These are phyloP conservation scores for Apophysomyces sp. DNA, from an alignment of 371 early-diverging fungal genomes.

Conservation along the genomic window DNA sequence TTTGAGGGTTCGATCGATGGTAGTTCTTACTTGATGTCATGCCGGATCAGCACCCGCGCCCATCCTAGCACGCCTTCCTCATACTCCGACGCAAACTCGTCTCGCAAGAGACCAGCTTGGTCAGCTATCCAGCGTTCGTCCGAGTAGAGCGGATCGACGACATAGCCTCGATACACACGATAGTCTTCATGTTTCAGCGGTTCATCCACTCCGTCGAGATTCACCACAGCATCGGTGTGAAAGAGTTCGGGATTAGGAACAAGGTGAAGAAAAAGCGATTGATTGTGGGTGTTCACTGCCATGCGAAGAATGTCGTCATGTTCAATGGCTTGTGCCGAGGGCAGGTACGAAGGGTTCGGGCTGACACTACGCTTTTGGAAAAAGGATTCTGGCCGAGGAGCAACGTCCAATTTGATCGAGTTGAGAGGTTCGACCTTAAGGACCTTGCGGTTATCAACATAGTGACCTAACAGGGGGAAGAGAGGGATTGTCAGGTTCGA, in stretches of 20 bases:
- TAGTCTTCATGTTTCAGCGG: conserved; percentile 28
- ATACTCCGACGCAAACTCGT: conserved; percentile 25
- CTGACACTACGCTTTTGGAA: conserved; percentile 36
- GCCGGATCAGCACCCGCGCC: conserved; percentile 68
- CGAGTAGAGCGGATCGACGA: conserved; percentile 25
- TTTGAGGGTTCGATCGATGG: too few species aligned
- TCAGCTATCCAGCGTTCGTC: conserved; percentile 36
- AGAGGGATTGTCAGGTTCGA: background rate
- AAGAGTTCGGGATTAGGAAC: conserved; percentile 75
- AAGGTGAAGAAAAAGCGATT: conserved; percentile 71
- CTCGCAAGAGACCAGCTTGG: conserved; percentile 26
- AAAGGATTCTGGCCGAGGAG: conserved; percentile 32
- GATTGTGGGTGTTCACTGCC: conserved; percentile 66
- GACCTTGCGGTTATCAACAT: conserved; percentile 29
- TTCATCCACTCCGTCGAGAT: conserved; percentile 18
- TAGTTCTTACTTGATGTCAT: conserved; percentile 51
- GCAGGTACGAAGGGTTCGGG: conserved; percentile 27
- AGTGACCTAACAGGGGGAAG: too few species aligned
- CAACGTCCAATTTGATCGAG: conserved; percentile 30
- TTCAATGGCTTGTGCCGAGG: conserved; percentile 26
- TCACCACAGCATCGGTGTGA: conserved; percentile 66
- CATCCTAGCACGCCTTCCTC: conserved; percentile 59
- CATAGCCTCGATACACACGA: conserved; percentile 42
- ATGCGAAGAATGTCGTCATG: conserved; percentile 66
- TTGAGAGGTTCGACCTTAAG: conserved; percentile 28